Base-by-base conservation (phyloP, 305 asterid species). In the Vinca major region DNA sequence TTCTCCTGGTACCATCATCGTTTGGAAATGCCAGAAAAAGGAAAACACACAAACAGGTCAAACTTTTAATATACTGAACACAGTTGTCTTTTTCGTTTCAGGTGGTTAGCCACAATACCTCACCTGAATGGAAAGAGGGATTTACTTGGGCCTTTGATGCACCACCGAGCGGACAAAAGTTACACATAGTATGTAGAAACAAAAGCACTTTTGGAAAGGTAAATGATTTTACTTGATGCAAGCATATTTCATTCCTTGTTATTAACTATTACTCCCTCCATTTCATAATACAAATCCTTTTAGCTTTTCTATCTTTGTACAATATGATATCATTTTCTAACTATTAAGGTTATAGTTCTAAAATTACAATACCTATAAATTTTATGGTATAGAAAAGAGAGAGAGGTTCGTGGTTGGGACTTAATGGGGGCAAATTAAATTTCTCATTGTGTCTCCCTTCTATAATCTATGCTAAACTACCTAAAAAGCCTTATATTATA, bases 81-180 rank as follows among this genome's bases (percentile, higher is more conserved):
- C 53, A 37, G 68, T 73, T 40, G 14, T 67, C 45, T 63, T 68
- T 21, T 45, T 12, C 16, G 4, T 68, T 63, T 72, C 79, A 91
- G 97, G 89, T 88, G 39, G 85, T 89, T 78, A 81, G 75, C 83
- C 87, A 83, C 70, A 83, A 65, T 79, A 75, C 82, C 12, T 83
- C 91, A 2, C 96, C 96, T n/a, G 95, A 89, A 83, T 89, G 96
- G 97, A 73, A 89, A 49, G 93, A 91, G 82, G 82, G 75, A 57
- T 91, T 91, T 83, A 83, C 91, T 36, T 91, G 97, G 97, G 96
- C 92, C 66, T 91, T 91, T 65, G 96, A 91, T 68, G 86, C 84
- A 47, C 97, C 97, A 33, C 97, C 97, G 2, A 91, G 83, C 82
- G 95, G 95, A 72, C 97, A 91, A 80, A 91, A 89, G 91, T 77